A percentile compares a stretch with the other conserved stretches of the same genome.
Conservation (phyloP, 2,329 filamentous ascomycete species). For the Colletotrichum truncatum region DNA sequence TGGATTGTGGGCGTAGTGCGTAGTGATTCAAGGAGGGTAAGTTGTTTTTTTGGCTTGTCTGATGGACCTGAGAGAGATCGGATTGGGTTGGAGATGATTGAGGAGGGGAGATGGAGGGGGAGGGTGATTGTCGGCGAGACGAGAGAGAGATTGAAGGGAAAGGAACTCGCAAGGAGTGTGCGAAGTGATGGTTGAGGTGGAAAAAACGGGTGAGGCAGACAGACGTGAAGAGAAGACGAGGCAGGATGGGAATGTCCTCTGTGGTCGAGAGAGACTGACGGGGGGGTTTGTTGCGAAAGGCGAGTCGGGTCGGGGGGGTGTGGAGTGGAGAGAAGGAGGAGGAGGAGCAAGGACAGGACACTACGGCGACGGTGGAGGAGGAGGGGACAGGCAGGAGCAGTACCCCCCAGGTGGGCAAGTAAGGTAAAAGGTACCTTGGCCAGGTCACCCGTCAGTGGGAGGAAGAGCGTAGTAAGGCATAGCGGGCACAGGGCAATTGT, state of each 20-base stretch:
- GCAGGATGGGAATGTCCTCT: constrained; percentile 33
- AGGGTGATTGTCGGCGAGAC: constrained; percentile 24
- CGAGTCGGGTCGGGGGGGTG: constrained; percentile 26
- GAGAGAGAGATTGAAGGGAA: constrained; percentile 30
- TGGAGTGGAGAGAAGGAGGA: constrained; percentile 24
- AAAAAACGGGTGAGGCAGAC: constrained; percentile 31
- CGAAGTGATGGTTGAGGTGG: constrained; percentile 31
- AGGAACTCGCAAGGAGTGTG: constrained; percentile 33
- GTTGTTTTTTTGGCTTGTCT: constrained; percentile 27
- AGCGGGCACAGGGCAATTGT: neutral
- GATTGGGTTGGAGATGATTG: constrained; percentile 24
- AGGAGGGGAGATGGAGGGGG: constrained; percentile 7
- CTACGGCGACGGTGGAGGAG: constrained; percentile 16
- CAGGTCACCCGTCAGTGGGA: no score
- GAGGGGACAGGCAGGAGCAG: constrained; percentile 5
- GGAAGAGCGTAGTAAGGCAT: neutral
- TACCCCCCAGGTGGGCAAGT: neutral
- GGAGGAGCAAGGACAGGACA: neutral
- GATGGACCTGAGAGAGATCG: constrained; percentile 26
- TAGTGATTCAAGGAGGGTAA: constrained; percentile 29
- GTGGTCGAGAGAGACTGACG: constrained; percentile 26
- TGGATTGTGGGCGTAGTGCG: constrained; percentile 17
- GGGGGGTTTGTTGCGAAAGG: constrained; percentile 31
- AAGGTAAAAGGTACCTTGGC: neutral
- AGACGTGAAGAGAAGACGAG: constrained; percentile 31